Conservation (phyloP, 345 rosid species). For the Pistacia integerrima region DNA sequence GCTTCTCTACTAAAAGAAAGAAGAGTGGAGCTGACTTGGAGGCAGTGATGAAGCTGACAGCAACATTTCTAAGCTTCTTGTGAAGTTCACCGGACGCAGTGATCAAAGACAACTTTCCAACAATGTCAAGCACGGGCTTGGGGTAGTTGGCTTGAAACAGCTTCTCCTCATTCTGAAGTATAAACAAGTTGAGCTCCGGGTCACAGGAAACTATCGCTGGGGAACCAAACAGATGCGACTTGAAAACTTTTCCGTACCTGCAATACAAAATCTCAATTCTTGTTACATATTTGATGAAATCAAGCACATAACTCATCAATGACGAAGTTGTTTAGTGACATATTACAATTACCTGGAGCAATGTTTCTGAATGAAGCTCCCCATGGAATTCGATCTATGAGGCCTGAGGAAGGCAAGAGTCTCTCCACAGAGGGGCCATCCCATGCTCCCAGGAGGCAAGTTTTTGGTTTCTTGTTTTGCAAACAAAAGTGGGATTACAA, state of each 20-base stretch:
- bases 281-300: too few species aligned
- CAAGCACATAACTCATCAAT: not conserved
- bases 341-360: slow-evolving; percentile 47
- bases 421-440: slow-evolving; percentile 82
- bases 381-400: slow-evolving; percentile 67
- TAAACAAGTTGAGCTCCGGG: slow-evolving; percentile 68
- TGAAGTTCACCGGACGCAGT: slow-evolving; percentile 68
- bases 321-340: not conserved
- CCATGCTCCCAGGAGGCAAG: slow-evolving; percentile 65
- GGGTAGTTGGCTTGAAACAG: slow-evolving; percentile 72
- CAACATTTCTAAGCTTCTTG: slow-evolving; percentile 62
- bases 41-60: slow-evolving; percentile 48
- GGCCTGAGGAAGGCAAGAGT: slow-evolving; percentile 76
- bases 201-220: slow-evolving; percentile 85
- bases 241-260: slow-evolving; percentile 83
- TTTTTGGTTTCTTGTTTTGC: slow-evolving; percentile 16
- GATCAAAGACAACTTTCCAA: slow-evolving; percentile 64
- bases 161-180: slow-evolving; percentile 86
- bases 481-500: slow-evolving; percentile 7
- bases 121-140: slow-evolving; percentile 69
- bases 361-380: slow-evolving; percentile 64
- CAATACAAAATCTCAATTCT: not conserved
- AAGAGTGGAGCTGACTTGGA: slow-evolving; percentile 53
- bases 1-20: slow-evolving; percentile 45
- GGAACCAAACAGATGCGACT: slow-evolving; percentile 76